Evolutionary conservation across 495 filamentous ascomycete genomes (phyloP).

Genomic region (Saxispiralis lemnorum): DNA sequence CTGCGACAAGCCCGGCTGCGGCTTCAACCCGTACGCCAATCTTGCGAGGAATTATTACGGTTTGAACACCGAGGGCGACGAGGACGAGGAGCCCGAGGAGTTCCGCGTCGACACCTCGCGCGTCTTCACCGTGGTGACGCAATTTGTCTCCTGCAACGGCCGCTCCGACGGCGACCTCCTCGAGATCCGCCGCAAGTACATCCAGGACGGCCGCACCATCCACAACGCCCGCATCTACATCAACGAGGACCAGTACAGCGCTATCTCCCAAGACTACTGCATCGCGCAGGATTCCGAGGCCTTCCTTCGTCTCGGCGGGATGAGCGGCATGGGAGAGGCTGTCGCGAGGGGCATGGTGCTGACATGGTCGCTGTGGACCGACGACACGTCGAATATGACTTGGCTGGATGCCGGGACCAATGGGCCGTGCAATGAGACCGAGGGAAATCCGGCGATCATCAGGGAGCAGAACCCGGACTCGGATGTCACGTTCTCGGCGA

Average conservation of each 20-base stretch:
- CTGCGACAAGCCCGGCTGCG: conserved; percentile 64
- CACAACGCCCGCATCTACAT: conserved; percentile 17
- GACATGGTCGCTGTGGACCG: conserved; percentile 48
- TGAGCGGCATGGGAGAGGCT: conserved; percentile 20
- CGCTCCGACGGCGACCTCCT: conserved; percentile 36
- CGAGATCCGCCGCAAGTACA: conserved; percentile 56
- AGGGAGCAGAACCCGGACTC: conserved; percentile 15
- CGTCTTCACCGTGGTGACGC: conserved; percentile 50
- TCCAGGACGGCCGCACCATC: conserved; percentile 49
- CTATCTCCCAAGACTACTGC: conserved; percentile 10
- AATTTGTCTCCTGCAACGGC: conserved; percentile 44
- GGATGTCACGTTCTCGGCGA: conserved; percentile 18
- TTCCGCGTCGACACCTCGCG: conserved; percentile 42
- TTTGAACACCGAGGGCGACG: conserved; percentile 23
- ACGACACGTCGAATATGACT: conserved; percentile 38
- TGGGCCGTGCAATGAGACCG: conserved; percentile 39
- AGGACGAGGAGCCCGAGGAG: too few species aligned
- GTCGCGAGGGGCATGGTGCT: conserved; percentile 47
- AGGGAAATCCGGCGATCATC: conserved; percentile 19
- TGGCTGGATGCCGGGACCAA: conserved; percentile 40
- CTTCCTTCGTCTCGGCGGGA: conserved; percentile 16
- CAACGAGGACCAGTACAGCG: conserved; percentile 13
- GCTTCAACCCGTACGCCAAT: conserved; percentile 60
- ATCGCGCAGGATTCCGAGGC: not conserved
- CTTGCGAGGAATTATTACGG: conserved; percentile 40